Evolutionary conservation across 192 early-diverging fungal genomes (phyloP).

Genomic region (Chytriomyces sp.): DNA sequence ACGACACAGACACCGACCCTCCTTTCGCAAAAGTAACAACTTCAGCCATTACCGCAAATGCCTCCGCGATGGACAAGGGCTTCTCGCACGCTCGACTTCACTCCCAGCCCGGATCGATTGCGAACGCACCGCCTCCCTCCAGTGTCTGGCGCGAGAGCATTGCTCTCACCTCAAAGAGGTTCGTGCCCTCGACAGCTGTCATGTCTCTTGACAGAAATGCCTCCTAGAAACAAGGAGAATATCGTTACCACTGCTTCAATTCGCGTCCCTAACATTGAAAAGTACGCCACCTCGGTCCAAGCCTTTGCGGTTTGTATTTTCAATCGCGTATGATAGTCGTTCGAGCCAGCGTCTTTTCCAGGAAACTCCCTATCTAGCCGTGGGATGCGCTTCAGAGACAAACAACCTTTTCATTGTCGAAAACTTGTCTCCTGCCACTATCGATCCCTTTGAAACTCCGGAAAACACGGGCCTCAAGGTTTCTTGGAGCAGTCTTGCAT

Average conservation of each 20-base stretch:
- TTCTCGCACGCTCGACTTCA: too few relatives aligned
- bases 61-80: too few relatives aligned
- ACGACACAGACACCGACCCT: too few relatives aligned
- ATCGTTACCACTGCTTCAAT: not conserved
- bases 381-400: slow-evolving; percentile 41
- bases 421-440: slow-evolving; percentile 9
- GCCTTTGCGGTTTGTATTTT: slow-evolving; percentile 12
- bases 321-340: not conserved
- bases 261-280: slow-evolving; percentile 18
- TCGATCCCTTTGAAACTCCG: not conserved
- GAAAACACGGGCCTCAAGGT: slow-evolving; percentile 11
- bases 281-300: slow-evolving; percentile 28
- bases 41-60: not conserved
- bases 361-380: slow-evolving; percentile 40
- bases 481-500: not conserved
- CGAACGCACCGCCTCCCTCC: slow-evolving; percentile 15
- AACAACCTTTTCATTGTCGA: slow-evolving; percentile 51
- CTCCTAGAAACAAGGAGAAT: slow-evolving; percentile 10
- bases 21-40: not conserved
- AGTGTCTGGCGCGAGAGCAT: slow-evolving; percentile 21
- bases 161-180: slow-evolving; percentile 12
- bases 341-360: slow-evolving; percentile 3
- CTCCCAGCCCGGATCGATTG: not conserved
- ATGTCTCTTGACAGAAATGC: not conserved
- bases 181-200: not conserved